phyloP scores from a whole-genome alignment of 164 flowering plant species.

The Berberis vulgaris region DNA sequence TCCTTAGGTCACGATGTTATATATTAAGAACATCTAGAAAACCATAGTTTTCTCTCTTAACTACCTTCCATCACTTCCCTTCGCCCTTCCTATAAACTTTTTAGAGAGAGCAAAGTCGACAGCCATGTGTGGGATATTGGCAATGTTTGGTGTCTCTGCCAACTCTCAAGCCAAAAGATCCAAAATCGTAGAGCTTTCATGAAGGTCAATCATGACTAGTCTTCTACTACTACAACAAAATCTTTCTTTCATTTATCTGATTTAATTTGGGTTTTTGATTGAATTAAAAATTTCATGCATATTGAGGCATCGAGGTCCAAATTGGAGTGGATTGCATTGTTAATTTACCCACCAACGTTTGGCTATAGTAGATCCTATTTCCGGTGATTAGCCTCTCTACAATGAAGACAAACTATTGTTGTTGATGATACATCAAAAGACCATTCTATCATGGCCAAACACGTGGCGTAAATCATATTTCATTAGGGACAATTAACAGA shows the following conservation, averaged over 20 bases:
- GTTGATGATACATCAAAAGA: too few relatives aligned
- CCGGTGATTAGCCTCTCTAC: constrained; percentile 95
- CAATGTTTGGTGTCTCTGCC: constrained; percentile 69
- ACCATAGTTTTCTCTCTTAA: too few relatives aligned
- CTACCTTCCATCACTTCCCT: too few relatives aligned
- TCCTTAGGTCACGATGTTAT: too few relatives aligned
- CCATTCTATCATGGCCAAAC: too few relatives aligned
- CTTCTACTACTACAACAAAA: too few relatives aligned
- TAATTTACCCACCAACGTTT: constrained; percentile 83
- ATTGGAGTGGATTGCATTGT: constrained; percentile 86
- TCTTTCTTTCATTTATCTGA: too few relatives aligned
- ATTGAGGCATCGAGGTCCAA: constrained; percentile 97
- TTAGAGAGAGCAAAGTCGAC: background rate
- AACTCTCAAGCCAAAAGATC: constrained; percentile 76
- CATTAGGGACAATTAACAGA: too few relatives aligned
- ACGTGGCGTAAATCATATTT: too few relatives aligned
- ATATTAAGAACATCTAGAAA: too few relatives aligned
- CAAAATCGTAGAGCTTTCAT: constrained; percentile 81
- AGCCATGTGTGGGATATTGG: constrained; percentile 94
- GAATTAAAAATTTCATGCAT: constrained; percentile 18
- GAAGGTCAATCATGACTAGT: too few relatives aligned
- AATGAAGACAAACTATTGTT: constrained; percentile 70
- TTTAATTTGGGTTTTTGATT: background rate
- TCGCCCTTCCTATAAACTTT: too few relatives aligned
- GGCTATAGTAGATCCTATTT: constrained; percentile 87